Percentiles rank a stretch among this genome's conserved stretches.
Conservation (phyloP, 805 yeast species). For the Groenewaldozyma tartarivorans region DNA sequence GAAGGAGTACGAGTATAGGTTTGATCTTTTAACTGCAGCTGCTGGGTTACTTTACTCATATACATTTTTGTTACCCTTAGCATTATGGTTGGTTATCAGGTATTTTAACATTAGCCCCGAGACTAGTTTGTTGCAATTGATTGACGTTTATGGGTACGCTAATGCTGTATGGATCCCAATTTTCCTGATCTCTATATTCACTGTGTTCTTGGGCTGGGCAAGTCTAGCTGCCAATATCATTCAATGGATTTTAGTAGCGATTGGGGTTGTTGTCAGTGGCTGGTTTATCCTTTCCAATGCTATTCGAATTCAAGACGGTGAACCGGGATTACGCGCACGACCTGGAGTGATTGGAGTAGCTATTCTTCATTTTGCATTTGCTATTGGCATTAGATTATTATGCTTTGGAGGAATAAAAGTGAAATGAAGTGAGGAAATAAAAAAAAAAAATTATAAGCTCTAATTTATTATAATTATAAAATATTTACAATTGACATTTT, state of each 20-base stretch:
- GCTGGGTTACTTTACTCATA: constrained; percentile 69
- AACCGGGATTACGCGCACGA: constrained; percentile 29
- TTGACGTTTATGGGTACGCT: constrained; percentile 79
- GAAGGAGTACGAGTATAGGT: constrained; percentile 44
- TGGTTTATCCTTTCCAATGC: constrained; percentile 36
- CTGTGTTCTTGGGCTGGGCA: constrained; percentile 39
- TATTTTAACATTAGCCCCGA: constrained; percentile 46
- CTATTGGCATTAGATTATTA: constrained; percentile 54
- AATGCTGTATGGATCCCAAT: constrained; percentile 82
- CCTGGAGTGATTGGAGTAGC: constrained; percentile 33
- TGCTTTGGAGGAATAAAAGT: constrained; percentile 39
- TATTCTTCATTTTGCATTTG: constrained; percentile 44
- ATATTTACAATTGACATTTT: constrained; percentile 12
- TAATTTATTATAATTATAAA: neutral
- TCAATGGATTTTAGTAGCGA: constrained; percentile 53
- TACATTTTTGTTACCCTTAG: constrained; percentile 54
- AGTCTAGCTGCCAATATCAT: constrained; percentile 32
- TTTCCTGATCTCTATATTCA: constrained; percentile 43
- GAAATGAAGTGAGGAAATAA: neutral
- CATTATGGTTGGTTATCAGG: constrained; percentile 41
- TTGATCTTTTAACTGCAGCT: constrained; percentile 56
- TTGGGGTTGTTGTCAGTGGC: constrained; percentile 57
- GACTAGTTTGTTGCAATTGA: constrained; percentile 40
- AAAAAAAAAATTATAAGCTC: neutral
- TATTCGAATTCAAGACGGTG: constrained; percentile 26